Evolutionary conservation across 345 rosid genomes (phyloP).

Genomic region (Raphanus sativus): DNA sequence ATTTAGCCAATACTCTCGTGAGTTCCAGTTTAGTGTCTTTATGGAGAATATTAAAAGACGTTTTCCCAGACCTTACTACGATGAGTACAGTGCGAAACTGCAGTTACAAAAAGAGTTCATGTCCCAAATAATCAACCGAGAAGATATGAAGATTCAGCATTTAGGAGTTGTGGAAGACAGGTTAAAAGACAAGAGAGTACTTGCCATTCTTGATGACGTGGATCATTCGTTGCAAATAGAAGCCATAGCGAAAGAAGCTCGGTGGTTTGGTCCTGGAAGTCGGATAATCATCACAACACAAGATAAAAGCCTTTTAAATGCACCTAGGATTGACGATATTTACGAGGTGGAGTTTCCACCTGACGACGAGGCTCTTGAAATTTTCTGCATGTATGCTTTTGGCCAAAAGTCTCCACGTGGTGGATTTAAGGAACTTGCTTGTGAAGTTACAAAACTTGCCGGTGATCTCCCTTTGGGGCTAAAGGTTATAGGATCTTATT

Average conservation of each 20-base stretch:
- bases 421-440: conserved; percentile 7
- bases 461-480: conserved; percentile 39
- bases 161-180: conserved; percentile 1
- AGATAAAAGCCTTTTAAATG: conserved; percentile 19
- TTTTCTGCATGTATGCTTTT: conserved; percentile 23
- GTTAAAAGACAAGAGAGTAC: conserved; percentile 23
- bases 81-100: conserved; percentile 11
- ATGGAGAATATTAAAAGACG: conserved; percentile 8
- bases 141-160: not conserved
- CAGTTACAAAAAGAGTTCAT: conserved; percentile 37
- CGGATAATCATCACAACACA: conserved; percentile 30
- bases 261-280: conserved; percentile 22
- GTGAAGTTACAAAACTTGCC: conserved; percentile 5
- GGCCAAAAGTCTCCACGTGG: not conserved
- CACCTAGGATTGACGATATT: not conserved
- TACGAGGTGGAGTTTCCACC: conserved; percentile 12
- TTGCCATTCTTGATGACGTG: conserved; percentile 31
- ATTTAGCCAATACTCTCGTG: not conserved
- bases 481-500: conserved; percentile 31
- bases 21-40: conserved; percentile 2
- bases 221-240: conserved; percentile 8
- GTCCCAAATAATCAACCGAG: conserved; percentile 34
- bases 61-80: not conserved
- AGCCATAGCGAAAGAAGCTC: not conserved
- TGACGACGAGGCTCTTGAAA: conserved; percentile 17